Evolutionary conservation across 1,139 yeast species (phyloP).

Genomic region (Yamadazyma mexicana): DNA sequence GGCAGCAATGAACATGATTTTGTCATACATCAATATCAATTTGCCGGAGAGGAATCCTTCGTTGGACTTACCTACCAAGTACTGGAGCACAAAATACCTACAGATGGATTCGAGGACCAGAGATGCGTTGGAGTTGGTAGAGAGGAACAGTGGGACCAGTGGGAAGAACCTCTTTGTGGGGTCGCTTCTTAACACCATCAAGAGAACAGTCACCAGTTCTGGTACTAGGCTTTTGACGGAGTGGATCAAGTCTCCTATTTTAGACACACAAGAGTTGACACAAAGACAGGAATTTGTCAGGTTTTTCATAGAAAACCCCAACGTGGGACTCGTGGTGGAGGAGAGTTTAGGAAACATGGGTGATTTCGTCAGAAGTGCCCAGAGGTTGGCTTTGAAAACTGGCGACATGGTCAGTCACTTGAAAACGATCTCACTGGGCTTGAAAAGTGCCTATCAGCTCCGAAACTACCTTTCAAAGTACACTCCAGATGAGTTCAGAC

Average conservation of each 20-base stretch:
- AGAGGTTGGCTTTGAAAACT: slow-evolving; percentile 35
- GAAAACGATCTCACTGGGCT: slow-evolving; percentile 32
- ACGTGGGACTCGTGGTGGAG: slow-evolving; percentile 11
- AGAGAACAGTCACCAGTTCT: slow-evolving; percentile 73
- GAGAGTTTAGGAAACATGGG: slow-evolving; percentile 30
- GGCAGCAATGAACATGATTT: slow-evolving; percentile 45
- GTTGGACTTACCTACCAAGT: slow-evolving; percentile 38
- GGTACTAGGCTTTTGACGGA: slow-evolving; percentile 76
- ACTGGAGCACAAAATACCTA: slow-evolving; percentile 52
- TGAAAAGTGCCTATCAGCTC: slow-evolving; percentile 26
- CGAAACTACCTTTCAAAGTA: slow-evolving; percentile 19
- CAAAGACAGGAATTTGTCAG: slow-evolving; percentile 64
- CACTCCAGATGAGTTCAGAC: slow-evolving; percentile 6
- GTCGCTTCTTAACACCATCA: slow-evolving; percentile 65
- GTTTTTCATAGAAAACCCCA: slow-evolving; percentile 42
- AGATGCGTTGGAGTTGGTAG: slow-evolving; percentile 72
- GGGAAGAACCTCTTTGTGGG: slow-evolving; percentile 63
- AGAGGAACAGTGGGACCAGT: slow-evolving; percentile 43
- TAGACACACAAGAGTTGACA: slow-evolving; percentile 54
- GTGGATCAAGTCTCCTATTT: slow-evolving; percentile 83
- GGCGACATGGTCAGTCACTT: slow-evolving; percentile 37
- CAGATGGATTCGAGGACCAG: slow-evolving; percentile 84
- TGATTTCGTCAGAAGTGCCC: slow-evolving; percentile 41
- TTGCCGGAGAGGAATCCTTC: slow-evolving; percentile 41
- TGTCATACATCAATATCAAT: slow-evolving; percentile 41